A percentile compares a stretch with the other conserved stretches of the same genome.
Conservation (phyloP, 768 basidiomycete genomes). For the Auricularia sp. region DNA sequence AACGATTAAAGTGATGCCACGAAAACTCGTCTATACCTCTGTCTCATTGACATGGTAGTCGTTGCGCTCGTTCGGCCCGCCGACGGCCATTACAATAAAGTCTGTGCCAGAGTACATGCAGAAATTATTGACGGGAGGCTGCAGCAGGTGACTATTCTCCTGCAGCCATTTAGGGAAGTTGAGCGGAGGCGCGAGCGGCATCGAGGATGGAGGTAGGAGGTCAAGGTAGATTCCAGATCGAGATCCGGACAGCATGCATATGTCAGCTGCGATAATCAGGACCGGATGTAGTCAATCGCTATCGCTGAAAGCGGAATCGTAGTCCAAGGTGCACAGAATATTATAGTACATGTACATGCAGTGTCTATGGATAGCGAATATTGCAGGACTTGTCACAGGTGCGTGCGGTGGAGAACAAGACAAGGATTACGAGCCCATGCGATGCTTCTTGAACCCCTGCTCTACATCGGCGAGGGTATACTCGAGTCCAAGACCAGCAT, state of each 20-base stretch:
- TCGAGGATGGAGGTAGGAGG: conserved; percentile 17
- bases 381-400: too few relatives aligned
- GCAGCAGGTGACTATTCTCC: conserved; percentile 67
- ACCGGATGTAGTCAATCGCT: too few relatives aligned
- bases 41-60: conserved; percentile 96
- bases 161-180: conserved; percentile 86
- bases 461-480: conserved; percentile 70
- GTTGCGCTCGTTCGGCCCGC: conserved; percentile 88
- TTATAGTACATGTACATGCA: too few relatives aligned
- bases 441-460: conserved; percentile 61
- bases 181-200: conserved; percentile 72
- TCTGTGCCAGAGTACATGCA: conserved; percentile 75
- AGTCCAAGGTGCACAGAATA: too few relatives aligned
- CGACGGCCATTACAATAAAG: conserved; percentile 91
- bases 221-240: too few relatives aligned
- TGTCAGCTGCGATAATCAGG: too few relatives aligned
- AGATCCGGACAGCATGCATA: too few relatives aligned
- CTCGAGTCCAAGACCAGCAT: conserved; percentile 61
- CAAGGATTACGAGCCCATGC: conserved; percentile 13
- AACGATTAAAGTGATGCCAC: background rate
- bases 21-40: conserved; percentile 39
- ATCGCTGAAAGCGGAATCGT: too few relatives aligned
- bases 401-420: too few relatives aligned
- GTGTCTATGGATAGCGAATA: too few relatives aligned
- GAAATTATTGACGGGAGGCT: conserved; percentile 90